Evolutionary conservation across 2,329 filamentous ascomycete species (phyloP).

Genomic region (Claviceps lovelessii): DNA sequence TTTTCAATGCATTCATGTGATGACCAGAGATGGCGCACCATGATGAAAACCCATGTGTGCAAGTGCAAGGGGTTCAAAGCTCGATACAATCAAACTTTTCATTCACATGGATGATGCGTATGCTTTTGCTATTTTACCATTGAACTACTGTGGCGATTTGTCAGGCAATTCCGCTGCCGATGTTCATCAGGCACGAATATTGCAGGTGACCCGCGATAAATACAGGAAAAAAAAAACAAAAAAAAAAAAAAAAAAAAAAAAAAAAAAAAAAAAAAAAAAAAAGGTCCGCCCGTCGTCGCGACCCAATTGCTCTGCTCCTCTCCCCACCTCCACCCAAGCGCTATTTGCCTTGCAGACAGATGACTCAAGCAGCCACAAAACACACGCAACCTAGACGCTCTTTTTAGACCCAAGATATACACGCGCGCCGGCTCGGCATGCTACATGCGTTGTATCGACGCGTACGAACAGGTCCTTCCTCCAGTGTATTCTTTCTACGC

Average conservation of each 20-base stretch:
- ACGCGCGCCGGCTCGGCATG: slow-evolving; percentile 7
- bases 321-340: slow-evolving; percentile 3
- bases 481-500: slow-evolving; percentile 3
- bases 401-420: neutral
- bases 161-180: neutral
- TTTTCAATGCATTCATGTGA: neutral
- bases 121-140: neutral
- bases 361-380: slow-evolving; percentile 7
- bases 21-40: neutral
- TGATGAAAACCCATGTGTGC: neutral
- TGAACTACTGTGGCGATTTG: neutral
- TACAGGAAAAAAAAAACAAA: neutral
- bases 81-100: neutral
- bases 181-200: neutral
- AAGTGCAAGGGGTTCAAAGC: neutral
- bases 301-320: slow-evolving; percentile 1
- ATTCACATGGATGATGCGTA: neutral
- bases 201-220: no score
- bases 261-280: slow-evolving; percentile 3
- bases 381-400: slow-evolving; percentile 4
- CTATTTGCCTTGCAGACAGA: slow-evolving; percentile 6
- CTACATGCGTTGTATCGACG: slow-evolving; percentile 8
- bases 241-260: slow-evolving; percentile 2
- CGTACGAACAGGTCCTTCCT: neutral
- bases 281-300: neutral